These are phyloP conservation scores for Syzygium aromaticum DNA, from an alignment of 345 rosid species.

Conservation along the genomic window DNA sequence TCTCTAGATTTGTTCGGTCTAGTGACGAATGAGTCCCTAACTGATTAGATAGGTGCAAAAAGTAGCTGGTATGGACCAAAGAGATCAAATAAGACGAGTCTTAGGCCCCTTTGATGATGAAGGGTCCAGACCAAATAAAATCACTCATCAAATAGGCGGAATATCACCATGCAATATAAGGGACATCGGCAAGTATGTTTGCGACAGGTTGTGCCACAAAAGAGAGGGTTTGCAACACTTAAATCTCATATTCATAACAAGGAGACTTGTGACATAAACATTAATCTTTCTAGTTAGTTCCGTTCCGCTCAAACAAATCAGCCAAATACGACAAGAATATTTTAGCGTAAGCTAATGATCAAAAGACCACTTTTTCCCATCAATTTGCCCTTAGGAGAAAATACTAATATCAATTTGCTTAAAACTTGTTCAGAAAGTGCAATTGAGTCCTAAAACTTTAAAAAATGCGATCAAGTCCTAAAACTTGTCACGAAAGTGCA, in stretches of 20 bases:
- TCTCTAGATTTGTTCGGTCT: background rate
- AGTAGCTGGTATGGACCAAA: background rate
- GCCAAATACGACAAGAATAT: background rate
- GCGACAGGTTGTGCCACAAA: background rate
- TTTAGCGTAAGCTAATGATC: background rate
- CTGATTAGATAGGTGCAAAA: background rate
- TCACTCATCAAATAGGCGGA: background rate
- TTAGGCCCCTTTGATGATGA: background rate
- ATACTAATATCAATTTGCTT: background rate
- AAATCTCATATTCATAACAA: background rate
- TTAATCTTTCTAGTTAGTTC: background rate
- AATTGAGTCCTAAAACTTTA: too few relatives aligned
- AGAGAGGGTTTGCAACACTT: background rate
- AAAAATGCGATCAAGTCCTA: too few relatives aligned
- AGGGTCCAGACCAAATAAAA: background rate
- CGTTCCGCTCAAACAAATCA: background rate
- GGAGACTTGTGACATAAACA: rapidly evolving
- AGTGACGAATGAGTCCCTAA: background rate
- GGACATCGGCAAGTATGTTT: background rate
- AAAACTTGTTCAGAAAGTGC: too few relatives aligned
- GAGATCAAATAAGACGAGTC: background rate
- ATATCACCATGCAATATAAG: background rate
- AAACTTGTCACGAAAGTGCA: too few relatives aligned
- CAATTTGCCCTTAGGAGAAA: background rate
- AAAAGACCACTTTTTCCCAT: background rate